phyloP scores from a whole-genome alignment of 257 asterid genomes.

The Salvia miltiorrhiza region DNA sequence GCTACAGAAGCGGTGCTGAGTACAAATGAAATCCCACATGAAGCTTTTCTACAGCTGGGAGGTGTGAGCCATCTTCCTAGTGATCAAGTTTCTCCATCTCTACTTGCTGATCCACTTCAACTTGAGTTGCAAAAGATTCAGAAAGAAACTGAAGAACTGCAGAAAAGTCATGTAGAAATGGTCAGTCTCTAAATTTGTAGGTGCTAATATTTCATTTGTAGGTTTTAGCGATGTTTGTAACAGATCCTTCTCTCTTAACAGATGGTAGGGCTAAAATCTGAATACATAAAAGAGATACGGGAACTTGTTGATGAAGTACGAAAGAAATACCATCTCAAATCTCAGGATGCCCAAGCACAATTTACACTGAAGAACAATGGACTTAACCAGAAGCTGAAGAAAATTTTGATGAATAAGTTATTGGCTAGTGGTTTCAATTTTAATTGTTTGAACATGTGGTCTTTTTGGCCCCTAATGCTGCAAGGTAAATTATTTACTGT shows the following conservation, averaged over 20 bases:
- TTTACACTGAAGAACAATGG: constrained; percentile 30
- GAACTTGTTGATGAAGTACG: constrained; percentile 46
- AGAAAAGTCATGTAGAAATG: constrained; percentile 31
- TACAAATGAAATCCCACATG: constrained; percentile 22
- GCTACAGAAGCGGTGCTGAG: constrained; percentile 13
- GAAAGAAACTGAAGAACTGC: constrained; percentile 32
- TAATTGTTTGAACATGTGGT: constrained; percentile 38
- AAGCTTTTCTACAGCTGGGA: constrained; percentile 27
- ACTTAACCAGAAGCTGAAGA: constrained; percentile 34
- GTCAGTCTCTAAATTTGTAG: constrained; percentile 39
- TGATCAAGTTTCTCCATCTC: constrained; percentile 16
- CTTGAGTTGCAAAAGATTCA: constrained; percentile 27
- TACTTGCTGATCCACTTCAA: constrained; percentile 30
- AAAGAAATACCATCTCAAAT: constrained; percentile 44
- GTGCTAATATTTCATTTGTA: constrained; percentile 6
- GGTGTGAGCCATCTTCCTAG: constrained; percentile 16
- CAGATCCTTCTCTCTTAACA: constrained; percentile 25
- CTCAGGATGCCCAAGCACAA: constrained; percentile 42
- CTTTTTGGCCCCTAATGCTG: constrained; percentile 36
- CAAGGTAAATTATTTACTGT: constrained; percentile 47
- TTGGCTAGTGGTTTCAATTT: constrained; percentile 54
- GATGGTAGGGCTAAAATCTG: constrained; percentile 45
- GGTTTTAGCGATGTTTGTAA: constrained; percentile 15
- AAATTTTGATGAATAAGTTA: constrained; percentile 42
- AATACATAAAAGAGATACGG: constrained; percentile 55